These are phyloP conservation scores for Colletotrichum salicis DNA, from an alignment of 2,329 filamentous ascomycete genomes.

Conservation along the genomic window DNA sequence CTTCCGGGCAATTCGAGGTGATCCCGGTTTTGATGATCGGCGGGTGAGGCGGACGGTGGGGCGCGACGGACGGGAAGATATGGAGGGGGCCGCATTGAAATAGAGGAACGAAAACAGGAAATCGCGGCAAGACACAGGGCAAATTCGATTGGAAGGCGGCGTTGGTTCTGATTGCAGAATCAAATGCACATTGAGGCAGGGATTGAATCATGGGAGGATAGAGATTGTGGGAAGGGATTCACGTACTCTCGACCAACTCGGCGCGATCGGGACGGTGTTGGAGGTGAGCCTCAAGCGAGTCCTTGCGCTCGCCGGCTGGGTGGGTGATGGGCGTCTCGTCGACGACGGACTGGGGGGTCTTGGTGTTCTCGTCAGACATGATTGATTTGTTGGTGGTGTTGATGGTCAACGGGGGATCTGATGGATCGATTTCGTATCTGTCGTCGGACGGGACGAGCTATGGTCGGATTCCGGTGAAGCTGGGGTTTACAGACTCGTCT, in stretches of 20 bases:
- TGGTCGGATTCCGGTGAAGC: background rate
- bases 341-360: constrained; percentile 44
- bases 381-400: constrained; percentile 30
- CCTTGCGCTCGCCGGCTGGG: constrained; percentile 61
- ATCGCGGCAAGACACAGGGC: background rate
- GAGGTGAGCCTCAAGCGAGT: constrained; percentile 79
- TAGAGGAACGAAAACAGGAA: constrained; percentile 9
- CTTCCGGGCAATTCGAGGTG: background rate
- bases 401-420: constrained; percentile 4
- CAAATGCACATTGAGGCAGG: background rate
- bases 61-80: constrained; percentile 6
- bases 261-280: constrained; percentile 79
- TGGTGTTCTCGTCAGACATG: constrained; percentile 47
- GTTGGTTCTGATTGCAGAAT: background rate
- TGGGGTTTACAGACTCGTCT: background rate
- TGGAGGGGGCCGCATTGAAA: background rate
- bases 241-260: constrained; percentile 81
- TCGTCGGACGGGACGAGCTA: constrained; percentile 7
- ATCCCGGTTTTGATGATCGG: constrained; percentile 18
- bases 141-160: background rate
- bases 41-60: constrained; percentile 30
- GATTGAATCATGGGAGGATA: background rate
- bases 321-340: constrained; percentile 70
- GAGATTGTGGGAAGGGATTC: background rate
- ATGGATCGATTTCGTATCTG: constrained; percentile 14